These are phyloP conservation scores for Fragilaria crotonensis DNA, from an alignment of 108 stramenopile species.

Conservation along the genomic window DNA sequence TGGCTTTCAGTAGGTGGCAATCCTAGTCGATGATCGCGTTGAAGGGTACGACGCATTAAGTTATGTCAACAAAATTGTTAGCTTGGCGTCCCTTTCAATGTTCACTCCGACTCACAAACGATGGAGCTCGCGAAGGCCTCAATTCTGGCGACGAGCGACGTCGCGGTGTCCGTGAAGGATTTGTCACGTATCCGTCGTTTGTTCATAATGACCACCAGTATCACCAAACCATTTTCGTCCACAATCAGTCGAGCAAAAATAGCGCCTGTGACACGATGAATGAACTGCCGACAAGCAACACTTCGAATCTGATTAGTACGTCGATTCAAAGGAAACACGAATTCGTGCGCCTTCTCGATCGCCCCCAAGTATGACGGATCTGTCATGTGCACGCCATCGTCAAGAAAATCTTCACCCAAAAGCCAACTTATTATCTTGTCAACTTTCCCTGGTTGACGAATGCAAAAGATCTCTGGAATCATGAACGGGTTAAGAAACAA, in stretches of 20 bases:
- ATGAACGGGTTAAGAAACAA: conserved; percentile 61
- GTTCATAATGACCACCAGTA: conserved; percentile 31
- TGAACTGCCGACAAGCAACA: conserved; percentile 56
- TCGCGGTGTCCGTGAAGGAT: background rate
- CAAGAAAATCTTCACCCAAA: conserved; percentile 55
- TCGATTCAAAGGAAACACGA: conserved; percentile 50
- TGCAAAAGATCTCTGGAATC: conserved; percentile 42
- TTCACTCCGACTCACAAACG: too few relatives aligned
- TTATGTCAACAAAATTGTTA: too few relatives aligned
- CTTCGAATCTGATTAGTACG: conserved; percentile 31
- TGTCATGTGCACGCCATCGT: conserved; percentile 67
- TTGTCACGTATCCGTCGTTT: background rate
- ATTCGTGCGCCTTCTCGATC: conserved; percentile 49
- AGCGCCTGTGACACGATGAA: conserved; percentile 59
- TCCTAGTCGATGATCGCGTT: too few relatives aligned
- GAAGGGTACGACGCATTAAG: too few relatives aligned
- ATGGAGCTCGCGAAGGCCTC: background rate
- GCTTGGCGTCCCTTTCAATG: too few relatives aligned
- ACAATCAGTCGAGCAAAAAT: conserved; percentile 50
- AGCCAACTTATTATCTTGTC: conserved; percentile 36
- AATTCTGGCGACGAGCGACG: background rate
- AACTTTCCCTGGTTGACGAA: conserved; percentile 35
- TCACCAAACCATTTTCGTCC: conserved; percentile 37
- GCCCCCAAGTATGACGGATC: conserved; percentile 42
- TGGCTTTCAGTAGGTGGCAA: too few relatives aligned